These are phyloP conservation scores for Magnaporthales sp. DNA, from an alignment of 2,329 filamentous ascomycete genomes.

Conservation along the genomic window DNA sequence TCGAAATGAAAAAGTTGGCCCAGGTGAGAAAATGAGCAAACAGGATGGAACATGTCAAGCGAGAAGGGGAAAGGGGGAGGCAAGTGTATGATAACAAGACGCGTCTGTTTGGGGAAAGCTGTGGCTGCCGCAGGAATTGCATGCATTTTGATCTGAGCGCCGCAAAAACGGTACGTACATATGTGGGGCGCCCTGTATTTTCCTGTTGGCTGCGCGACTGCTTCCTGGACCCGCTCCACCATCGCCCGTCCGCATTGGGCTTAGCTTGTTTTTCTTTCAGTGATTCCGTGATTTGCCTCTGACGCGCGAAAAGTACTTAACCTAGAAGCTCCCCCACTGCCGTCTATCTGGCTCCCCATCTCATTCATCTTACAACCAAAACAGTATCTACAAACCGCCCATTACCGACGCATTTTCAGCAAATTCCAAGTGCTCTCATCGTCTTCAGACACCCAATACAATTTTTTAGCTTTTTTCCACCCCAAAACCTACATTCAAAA, in stretches of 20 bases:
- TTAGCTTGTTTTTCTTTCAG: constrained; percentile 21
- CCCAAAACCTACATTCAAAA: constrained; percentile 57
- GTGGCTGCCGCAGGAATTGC: not conserved
- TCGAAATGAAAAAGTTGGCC: not conserved
- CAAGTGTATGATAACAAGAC: not conserved
- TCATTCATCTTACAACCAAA: constrained; percentile 16
- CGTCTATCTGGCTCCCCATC: constrained; percentile 20
- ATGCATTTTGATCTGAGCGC: not conserved
- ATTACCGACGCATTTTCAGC: constrained; percentile 19
- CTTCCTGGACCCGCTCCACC: constrained; percentile 4
- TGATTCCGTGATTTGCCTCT: constrained; percentile 40
- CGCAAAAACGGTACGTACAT: not conserved
- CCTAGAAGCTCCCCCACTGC: constrained; percentile 34
- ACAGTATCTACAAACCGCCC: constrained; percentile 20
- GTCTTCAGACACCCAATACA: constrained; percentile 3
- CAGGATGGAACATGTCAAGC: not conserved
- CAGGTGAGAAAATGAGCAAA: not conserved
- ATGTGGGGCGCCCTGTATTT: not conserved
- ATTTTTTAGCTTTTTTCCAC: constrained; percentile 17
- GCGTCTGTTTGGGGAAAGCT: not conserved
- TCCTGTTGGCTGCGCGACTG: constrained; percentile 3
- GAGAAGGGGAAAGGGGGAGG: not conserved
- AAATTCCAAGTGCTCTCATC: constrained; percentile 11
- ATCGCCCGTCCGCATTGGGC: constrained; percentile 17
- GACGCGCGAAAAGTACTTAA: constrained; percentile 49